Conservation (phyloP, 1,139 yeast species). For the Candida freyschussii region DNA sequence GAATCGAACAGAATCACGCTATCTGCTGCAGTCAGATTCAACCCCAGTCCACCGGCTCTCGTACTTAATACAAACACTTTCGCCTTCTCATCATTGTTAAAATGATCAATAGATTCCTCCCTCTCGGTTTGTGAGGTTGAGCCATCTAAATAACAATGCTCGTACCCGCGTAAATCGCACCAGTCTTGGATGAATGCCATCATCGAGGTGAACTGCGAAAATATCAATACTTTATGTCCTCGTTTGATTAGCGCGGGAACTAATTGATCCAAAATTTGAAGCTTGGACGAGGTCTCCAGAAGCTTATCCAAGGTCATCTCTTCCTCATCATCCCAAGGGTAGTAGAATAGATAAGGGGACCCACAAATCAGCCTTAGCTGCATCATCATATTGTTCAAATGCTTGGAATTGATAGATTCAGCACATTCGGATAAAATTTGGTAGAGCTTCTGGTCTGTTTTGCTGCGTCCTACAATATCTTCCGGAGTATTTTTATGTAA, state of each 20-base stretch:
- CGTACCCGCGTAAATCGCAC: slow-evolving; percentile 43
- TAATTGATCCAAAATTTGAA: slow-evolving; percentile 64
- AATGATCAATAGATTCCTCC: slow-evolving; percentile 55
- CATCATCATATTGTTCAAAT: slow-evolving; percentile 66
- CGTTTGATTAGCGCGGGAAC: slow-evolving; percentile 41
- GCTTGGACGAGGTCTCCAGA: slow-evolving; percentile 59
- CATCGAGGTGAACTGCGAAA: slow-evolving; percentile 79
- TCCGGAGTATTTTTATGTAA: slow-evolving; percentile 6
- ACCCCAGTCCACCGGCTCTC: slow-evolving; percentile 92
- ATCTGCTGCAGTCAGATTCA: slow-evolving; percentile 82
- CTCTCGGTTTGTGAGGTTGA: slow-evolving; percentile 60
- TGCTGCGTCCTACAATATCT: slow-evolving; percentile 1
- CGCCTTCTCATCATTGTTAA: slow-evolving; percentile 35
- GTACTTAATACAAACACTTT: slow-evolving; percentile 74
- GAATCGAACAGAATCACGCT: slow-evolving; percentile 86
- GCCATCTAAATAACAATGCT: slow-evolving; percentile 73
- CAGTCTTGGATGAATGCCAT: slow-evolving; percentile 75
- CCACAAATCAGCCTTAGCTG: slow-evolving; percentile 81
- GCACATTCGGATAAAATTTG: slow-evolving; percentile 26
- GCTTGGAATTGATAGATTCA: slow-evolving; percentile 36
- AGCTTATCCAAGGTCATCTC: slow-evolving; percentile 35
- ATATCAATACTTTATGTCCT: slow-evolving; percentile 68
- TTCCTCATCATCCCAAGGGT: slow-evolving; percentile 55
- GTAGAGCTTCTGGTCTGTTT: slow-evolving; percentile 12
- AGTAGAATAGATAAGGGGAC: slow-evolving; percentile 78